Evolutionary conservation across 129 eudicot genomes (phyloP).

Genomic region (Saposhnikovia divaricata): DNA sequence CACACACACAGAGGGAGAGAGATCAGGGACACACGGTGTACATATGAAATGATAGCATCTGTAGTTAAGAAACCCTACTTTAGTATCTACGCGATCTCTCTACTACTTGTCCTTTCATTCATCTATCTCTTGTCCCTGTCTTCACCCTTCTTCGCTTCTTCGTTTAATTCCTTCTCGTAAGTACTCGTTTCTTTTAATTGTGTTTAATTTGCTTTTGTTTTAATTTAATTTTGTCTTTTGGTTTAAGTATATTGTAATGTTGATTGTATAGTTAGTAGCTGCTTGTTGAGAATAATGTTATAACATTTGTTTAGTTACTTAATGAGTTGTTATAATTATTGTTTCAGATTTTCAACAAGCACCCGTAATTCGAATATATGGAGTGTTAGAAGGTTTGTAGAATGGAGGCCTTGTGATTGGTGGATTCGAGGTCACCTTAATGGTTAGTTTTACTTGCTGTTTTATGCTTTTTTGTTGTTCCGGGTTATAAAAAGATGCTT

Average conservation of each 20-base stretch:
- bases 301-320: not conserved
- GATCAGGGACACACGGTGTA: too few species aligned
- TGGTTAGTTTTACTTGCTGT: constrained; percentile 34
- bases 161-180: constrained; percentile 25
- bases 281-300: not conserved
- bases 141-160: constrained; percentile 31
- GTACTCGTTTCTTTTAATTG: not conserved
- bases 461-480: not conserved
- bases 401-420: constrained; percentile 91
- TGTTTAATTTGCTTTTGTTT: not conserved
- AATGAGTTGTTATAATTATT: not conserved
- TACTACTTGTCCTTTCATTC: constrained; percentile 28
- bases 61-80: constrained; percentile 48
- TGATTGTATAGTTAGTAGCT: not conserved
- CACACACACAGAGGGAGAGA: too few species aligned
- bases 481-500: not conserved
- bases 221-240: too few species aligned
- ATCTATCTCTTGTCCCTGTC: constrained; percentile 44
- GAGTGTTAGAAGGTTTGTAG: constrained; percentile 51
- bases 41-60: constrained; percentile 29
- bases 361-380: constrained; percentile 45
- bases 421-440: constrained; percentile 59
- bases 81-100: constrained; percentile 23
- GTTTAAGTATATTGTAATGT: not conserved
- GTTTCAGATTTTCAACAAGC: constrained; percentile 17